Evolutionary conservation across 345 rosid genomes (phyloP).

Genomic region (Salix brachista): DNA sequence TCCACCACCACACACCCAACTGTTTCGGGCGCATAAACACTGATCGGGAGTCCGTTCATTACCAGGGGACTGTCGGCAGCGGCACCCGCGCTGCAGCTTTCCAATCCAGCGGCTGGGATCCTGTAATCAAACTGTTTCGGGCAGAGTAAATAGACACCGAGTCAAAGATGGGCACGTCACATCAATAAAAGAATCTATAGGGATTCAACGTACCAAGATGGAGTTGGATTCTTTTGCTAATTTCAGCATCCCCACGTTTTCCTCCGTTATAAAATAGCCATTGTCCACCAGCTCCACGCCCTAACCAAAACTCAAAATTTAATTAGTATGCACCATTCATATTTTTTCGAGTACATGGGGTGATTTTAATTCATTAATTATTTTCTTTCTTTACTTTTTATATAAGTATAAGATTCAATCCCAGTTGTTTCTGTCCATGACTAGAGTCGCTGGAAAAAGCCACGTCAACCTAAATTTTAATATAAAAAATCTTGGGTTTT

Average conservation of each 20-base stretch:
- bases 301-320: slow-evolving; percentile 23
- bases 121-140: slow-evolving; percentile 77
- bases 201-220: slow-evolving; percentile 54
- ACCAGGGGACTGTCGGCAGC: slow-evolving; percentile 54
- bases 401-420: too few relatives aligned
- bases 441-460: too few relatives aligned
- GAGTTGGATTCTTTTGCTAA: slow-evolving; percentile 87
- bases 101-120: slow-evolving; percentile 43
- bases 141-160: neutral
- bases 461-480: too few relatives aligned
- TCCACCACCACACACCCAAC: slow-evolving; percentile 95
- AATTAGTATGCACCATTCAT: too few relatives aligned
- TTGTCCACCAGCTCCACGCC: slow-evolving; percentile 82
- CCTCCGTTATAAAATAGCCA: slow-evolving; percentile 76
- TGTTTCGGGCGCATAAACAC: slow-evolving; percentile 86
- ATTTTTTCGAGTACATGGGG: too few relatives aligned
- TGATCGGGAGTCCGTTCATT: slow-evolving; percentile 92
- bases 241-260: slow-evolving; percentile 82
- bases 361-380: too few relatives aligned
- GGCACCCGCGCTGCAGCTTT: slow-evolving; percentile 51
- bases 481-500: too few relatives aligned
- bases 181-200: neutral
- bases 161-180: neutral
- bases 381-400: too few relatives aligned
- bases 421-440: too few relatives aligned